Base-by-base conservation (phyloP, 352 stramenopile genomes). In the Pythium myriotylum region DNA sequence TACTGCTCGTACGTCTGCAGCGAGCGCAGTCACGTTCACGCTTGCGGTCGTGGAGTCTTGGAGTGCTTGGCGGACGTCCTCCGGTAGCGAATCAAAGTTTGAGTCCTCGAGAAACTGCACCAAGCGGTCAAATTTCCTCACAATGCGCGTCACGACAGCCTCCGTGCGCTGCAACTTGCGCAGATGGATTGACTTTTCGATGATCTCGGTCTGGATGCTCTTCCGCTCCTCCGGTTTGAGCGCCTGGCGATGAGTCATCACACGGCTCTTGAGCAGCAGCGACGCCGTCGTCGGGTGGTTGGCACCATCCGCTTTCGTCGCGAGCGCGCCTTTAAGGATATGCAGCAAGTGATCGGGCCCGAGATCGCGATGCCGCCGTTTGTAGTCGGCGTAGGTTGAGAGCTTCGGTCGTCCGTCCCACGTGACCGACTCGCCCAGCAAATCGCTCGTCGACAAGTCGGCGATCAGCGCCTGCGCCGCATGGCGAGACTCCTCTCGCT, bases 301-400 rank as follows among this genome's bases (percentile, higher is more conserved):
- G 16, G 27, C 63, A 26, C 27, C 32, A 14, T 41, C 29, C 19
- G 29, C n/a, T 20, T 60, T 59, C 24, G 41, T 33, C 14, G 53
- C 47, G 32, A 73, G 52, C 4, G 71, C 60, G n/a, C 62, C 26
- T 53, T 76, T 58, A 54, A 68, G 32, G 64, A 85, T 41, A 54
- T 86, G 62, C 17, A 95, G 47, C 51, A 95, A 68, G 33, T 95
- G 87, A 0, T 68, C 67, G 1, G 85, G 62, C 2, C 78, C 79
- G 26, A 95, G 70, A 27, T 93, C 78, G 8, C 79, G 77, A 61
- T 95, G 87, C 2, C 85, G 80, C 50, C 87, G 69, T 54, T 85
- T 72, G 49, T 85, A 91, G 67, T 95, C 87, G 8, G 83, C 73
- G 46, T 92, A 95, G 35, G 83, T 91, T 19, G 79, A 68, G 0